Percentiles rank a stretch among this genome's conserved stretches.
Conservation (phyloP, 2,329 filamentous ascomycete genomes). For the Aspergillus niger region DNA sequence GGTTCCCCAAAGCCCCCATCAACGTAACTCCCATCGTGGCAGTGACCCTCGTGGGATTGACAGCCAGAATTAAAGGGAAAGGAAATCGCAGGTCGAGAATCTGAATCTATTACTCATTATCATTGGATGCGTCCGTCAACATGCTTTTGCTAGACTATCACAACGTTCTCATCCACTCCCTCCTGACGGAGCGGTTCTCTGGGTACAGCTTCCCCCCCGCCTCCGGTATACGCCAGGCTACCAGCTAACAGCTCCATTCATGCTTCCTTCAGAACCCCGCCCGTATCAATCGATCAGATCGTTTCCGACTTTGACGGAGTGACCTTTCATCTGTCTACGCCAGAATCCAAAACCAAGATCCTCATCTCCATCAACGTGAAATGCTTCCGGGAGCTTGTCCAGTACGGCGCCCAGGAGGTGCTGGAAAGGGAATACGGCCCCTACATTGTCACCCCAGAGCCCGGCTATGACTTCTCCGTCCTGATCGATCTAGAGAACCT, state of each 20-base stretch:
- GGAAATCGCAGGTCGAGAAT: background rate
- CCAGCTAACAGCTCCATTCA: conserved; percentile 39
- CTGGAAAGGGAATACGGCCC: conserved; percentile 91
- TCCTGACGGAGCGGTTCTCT: conserved; percentile 91
- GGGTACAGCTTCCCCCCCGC: conserved; percentile 57
- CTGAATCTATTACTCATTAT: conserved; percentile 2
- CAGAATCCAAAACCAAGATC: conserved; percentile 90
- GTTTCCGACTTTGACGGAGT: conserved; percentile 99
- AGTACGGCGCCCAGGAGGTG: conserved; percentile 89
- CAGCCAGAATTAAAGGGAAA: conserved; percentile 1
- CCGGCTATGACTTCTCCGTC: conserved; percentile 94
- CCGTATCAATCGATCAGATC: conserved; percentile 91
- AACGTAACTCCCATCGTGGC: conserved; percentile 20
- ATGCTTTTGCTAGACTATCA: conserved; percentile 98
- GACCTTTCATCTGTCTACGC: conserved; percentile 97
- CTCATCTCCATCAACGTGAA: conserved; percentile 91
- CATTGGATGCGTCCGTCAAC: conserved; percentile 29
- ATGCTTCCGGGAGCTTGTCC: conserved; percentile 88
- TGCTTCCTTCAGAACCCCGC: conserved; percentile 65
- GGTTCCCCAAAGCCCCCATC: conserved; percentile 27
- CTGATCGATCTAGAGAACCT: conserved; percentile 84
- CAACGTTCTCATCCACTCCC: conserved; percentile 94
- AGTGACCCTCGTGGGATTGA: conserved; percentile 11
- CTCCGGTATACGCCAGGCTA: conserved; percentile 37
- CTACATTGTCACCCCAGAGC: conserved; percentile 84